Evolutionary conservation across 306 rosid species (phyloP).

Genomic region (Quercus gilva): DNA sequence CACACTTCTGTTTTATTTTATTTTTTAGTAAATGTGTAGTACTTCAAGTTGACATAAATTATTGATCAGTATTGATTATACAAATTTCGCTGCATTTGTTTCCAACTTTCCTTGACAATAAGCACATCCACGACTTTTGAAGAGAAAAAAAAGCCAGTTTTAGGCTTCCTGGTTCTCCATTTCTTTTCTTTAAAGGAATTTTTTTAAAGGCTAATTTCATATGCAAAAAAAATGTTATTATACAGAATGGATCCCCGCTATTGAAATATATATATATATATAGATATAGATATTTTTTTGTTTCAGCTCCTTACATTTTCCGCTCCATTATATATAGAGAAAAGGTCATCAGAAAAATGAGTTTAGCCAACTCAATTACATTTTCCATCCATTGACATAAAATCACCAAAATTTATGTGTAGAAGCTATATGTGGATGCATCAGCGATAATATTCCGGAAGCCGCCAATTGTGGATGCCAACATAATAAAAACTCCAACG

Average conservation of each 20-base stretch:
- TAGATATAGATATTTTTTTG: no score
- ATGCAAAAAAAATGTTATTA: not conserved
- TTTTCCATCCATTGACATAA: not conserved
- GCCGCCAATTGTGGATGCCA: conserved; percentile 92
- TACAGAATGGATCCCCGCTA: not conserved
- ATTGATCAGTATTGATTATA: not conserved
- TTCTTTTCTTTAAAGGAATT: no score
- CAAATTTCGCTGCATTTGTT: no score
- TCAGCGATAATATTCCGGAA: conserved; percentile 72
- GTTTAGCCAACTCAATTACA: not conserved
- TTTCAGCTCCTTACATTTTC: not conserved
- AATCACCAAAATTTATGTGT: conserved; percentile 36
- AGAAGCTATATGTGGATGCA: conserved; percentile 84
- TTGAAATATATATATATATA: not conserved
- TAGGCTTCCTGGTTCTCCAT: no score
- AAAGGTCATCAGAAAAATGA: not conserved
- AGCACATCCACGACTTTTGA: no score
- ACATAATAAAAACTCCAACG: conserved; percentile 78
- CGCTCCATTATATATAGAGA: not conserved
- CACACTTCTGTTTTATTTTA: no score
- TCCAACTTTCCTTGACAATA: no score
- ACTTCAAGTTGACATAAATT: not conserved
- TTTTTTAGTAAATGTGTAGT: no score
- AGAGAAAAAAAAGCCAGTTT: no score
- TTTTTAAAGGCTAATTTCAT: not conserved